Conservation (phyloP, 371 early-diverging fungal species). For the Mortierella sp. region DNA sequence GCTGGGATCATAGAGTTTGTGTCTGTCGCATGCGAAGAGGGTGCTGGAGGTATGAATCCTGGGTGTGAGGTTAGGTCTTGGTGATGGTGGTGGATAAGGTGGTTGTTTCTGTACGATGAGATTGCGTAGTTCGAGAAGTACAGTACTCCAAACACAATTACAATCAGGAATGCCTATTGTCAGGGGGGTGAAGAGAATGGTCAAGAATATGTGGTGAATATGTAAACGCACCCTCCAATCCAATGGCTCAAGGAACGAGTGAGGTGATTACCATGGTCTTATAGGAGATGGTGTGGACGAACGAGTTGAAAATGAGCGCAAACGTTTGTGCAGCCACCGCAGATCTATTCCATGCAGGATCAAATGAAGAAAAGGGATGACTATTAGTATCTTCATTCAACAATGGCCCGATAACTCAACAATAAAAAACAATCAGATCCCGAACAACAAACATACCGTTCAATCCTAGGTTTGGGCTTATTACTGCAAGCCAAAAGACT, state of each 20-base stretch:
- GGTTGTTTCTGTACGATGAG: slow-evolving; percentile 43
- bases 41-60: background rate
- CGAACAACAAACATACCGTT: slow-evolving; percentile 16
- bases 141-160: slow-evolving; percentile 41
- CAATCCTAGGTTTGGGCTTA: slow-evolving; percentile 16
- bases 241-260: background rate
- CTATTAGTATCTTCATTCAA: background rate
- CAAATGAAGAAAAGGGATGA: background rate
- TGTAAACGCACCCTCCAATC: background rate
- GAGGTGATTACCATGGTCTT: slow-evolving; percentile 44
- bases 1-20: background rate
- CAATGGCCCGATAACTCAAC: no score
- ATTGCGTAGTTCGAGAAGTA: slow-evolving; percentile 49
- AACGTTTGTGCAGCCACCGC: slow-evolving; percentile 41
- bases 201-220: background rate
- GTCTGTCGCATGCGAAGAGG: background rate
- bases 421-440: background rate
- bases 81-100: slow-evolving; percentile 32
- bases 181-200: no score
- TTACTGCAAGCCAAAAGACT: slow-evolving; percentile 7
- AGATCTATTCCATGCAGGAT: slow-evolving; percentile 6
- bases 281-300: slow-evolving; percentile 45
- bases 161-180: slow-evolving; percentile 35
- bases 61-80: slow-evolving; percentile 24
- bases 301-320: slow-evolving; percentile 41